Evolutionary conservation across 768 basidiomycete species (phyloP).

Genomic region (Lanmaoa pseudosensibilis): DNA sequence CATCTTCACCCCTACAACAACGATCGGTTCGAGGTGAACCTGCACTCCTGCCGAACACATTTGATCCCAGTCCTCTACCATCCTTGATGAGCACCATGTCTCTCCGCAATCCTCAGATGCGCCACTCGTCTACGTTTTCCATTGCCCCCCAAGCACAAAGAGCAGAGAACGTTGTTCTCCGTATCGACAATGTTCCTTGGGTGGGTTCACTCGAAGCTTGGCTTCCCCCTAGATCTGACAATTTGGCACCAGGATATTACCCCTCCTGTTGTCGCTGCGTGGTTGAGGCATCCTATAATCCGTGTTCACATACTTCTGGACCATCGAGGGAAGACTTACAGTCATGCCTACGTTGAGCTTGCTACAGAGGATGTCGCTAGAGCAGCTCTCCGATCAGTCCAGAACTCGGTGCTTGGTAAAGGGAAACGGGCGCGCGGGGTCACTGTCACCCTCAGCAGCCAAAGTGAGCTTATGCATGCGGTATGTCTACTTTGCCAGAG

Average conservation of each 20-base stretch:
- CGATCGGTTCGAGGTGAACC: slow-evolving; percentile 27
- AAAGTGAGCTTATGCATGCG: slow-evolving; percentile 80
- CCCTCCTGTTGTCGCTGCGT: slow-evolving; percentile 64
- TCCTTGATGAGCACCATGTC: slow-evolving; percentile 35
- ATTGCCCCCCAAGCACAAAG: slow-evolving; percentile 13
- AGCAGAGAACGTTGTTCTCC: slow-evolving; percentile 57
- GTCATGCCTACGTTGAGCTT: slow-evolving; percentile 83
- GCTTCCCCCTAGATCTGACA: slow-evolving; percentile 1
- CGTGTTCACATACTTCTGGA: slow-evolving; percentile 81
- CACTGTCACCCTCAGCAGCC: slow-evolving; percentile 76
- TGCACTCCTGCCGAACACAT: slow-evolving; percentile 30
- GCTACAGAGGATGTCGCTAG: slow-evolving; percentile 59
- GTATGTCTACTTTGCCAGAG: slow-evolving; percentile 36
- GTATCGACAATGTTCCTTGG: slow-evolving; percentile 91
- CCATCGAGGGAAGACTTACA: slow-evolving; percentile 77
- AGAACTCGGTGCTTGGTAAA: slow-evolving; percentile 62
- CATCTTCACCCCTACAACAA: slow-evolving; percentile 25
- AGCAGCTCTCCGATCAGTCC: slow-evolving; percentile 58
- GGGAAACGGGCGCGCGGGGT: slow-evolving; percentile 81
- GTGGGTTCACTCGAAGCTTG: slow-evolving; percentile 41
- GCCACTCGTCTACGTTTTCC: slow-evolving; percentile 14
- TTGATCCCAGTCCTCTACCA: slow-evolving; percentile 26
- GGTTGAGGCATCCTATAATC: slow-evolving; percentile 64
- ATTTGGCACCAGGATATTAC: slow-evolving; percentile 68
- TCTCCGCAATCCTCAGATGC: slow-evolving; percentile 28